phyloP scores from a whole-genome alignment of 768 basidiomycete species.

The Saitozyma sp. region DNA sequence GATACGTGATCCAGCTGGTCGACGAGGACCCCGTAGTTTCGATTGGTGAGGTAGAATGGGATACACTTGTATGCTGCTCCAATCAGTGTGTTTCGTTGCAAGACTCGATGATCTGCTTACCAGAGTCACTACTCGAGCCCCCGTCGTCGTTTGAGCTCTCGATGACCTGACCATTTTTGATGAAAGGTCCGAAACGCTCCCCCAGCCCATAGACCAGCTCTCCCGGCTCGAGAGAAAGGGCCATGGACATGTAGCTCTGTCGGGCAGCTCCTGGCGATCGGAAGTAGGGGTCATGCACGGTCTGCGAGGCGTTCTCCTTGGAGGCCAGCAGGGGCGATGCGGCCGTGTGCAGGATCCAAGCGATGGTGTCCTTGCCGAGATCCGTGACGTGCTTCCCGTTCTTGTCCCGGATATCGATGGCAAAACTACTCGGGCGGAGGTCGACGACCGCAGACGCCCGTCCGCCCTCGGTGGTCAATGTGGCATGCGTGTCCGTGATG shows the following conservation, averaged over 20 bases:
- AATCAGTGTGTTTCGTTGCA: background rate
- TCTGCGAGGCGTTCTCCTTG: slow-evolving; percentile 6
- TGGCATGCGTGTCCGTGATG: background rate
- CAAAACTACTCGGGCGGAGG: background rate
- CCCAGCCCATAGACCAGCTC: slow-evolving; percentile 16
- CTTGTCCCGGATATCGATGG: slow-evolving; percentile 1
- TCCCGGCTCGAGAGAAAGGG: slow-evolving; percentile 4
- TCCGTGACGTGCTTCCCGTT: slow-evolving; percentile 1
- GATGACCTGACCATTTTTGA: slow-evolving; percentile 18
- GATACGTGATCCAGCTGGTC: slow-evolving; percentile 20
- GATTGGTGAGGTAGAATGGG: slow-evolving; percentile 15
- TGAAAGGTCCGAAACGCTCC: slow-evolving; percentile 16
- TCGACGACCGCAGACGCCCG: slow-evolving; percentile 3
- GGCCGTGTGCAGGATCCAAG: slow-evolving; percentile 7
- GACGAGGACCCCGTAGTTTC: slow-evolving; percentile 18
- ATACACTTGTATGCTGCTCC: slow-evolving; percentile 18
- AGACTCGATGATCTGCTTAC: background rate
- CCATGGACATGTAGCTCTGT: slow-evolving; percentile 11
- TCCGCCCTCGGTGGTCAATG: slow-evolving; percentile 3
- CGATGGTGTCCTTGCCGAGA: slow-evolving; percentile 6
- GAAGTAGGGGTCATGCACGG: slow-evolving; percentile 11
- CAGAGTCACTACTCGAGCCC: slow-evolving; percentile 11
- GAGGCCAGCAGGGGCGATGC: slow-evolving; percentile 1
- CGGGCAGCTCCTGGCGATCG: slow-evolving; percentile 1
- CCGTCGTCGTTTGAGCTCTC: slow-evolving; percentile 18